Evolutionary conservation across 2,329 filamentous ascomycete species (phyloP), one percentile per base, ranked within the genome.

Genomic region (Sclerotinia subarctica): DNA sequence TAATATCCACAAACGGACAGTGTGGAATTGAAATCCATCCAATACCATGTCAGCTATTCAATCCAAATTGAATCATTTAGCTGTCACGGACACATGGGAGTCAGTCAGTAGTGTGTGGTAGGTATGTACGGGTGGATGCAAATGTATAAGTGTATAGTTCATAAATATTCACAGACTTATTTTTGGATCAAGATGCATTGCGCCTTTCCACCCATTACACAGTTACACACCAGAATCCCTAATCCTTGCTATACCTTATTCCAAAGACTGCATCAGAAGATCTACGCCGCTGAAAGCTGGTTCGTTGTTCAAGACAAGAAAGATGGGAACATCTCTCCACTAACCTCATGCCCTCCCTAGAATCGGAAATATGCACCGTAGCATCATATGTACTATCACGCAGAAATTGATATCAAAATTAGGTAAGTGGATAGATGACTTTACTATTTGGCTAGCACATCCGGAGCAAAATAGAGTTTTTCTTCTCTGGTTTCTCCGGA

Each of bases 171-270:
- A 47, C 42, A 47, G 11, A 19, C 15, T 47, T 67, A 67, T 67
- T 67, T 67, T 67, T 63, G 51, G 57, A 67, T 47, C 47, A 56
- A 54, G n/a, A 38, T 63, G 65, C 65, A 67, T 67, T 53, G 17
- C 46, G 13, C 19, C 51, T 46, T 21, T 21, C 47, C 24, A 44
- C 21, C 47, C 24, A 44, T 26, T 59, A 47, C 57, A 21, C 32
- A 44, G 19, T 53, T 53, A 44, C 32, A 49, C 26, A 52, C 35
- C 53, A 47, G 11, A 5, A 66, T 24, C 26, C 32, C 13, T 47
- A 7, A 66, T 58, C 64, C 64, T 66, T 66, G 64, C n/a, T n/a
- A 60, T 46, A 67, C 64, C 56, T 63, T 63, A 62, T 53, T 53
- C n/a, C 35, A 54, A 26, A 63, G 46, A 53, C 49, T 26, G 26